Conservation (phyloP, 1,284 basidiomycete genomes). For the Ustilago curta region DNA sequence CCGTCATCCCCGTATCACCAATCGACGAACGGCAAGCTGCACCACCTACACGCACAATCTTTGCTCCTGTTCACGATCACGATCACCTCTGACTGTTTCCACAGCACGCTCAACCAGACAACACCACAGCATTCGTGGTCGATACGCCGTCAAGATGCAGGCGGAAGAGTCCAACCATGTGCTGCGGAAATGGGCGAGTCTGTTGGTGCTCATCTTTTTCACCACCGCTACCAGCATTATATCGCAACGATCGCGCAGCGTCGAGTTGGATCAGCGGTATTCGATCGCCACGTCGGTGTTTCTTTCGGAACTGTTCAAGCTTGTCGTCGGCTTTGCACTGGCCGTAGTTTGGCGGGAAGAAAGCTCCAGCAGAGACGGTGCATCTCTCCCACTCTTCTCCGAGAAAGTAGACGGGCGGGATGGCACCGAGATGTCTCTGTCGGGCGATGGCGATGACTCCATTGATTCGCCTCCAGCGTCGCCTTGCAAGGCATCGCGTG, state of each 20-base stretch:
- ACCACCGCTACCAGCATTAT: slow-evolving; percentile 41
- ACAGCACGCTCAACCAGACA: too few species aligned
- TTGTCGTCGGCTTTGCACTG: slow-evolving; percentile 22
- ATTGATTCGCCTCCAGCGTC: neutral
- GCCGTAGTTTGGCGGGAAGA: neutral
- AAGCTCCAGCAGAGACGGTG: neutral
- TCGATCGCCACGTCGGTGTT: slow-evolving; percentile 38
- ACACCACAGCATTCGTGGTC: neutral
- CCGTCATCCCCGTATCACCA: too few species aligned
- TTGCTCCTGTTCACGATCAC: too few species aligned
- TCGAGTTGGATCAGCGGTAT: slow-evolving; percentile 5
- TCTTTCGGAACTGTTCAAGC: slow-evolving; percentile 40
- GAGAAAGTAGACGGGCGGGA: slow-evolving; percentile 16
- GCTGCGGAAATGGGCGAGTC: slow-evolving; percentile 29
- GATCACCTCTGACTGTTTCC: too few species aligned
- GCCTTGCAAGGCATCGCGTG: neutral
- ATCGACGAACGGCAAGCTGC: too few species aligned
- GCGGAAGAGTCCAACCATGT: neutral
- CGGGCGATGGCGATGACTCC: neutral
- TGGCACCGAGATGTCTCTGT: neutral
- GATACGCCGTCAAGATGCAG: neutral
- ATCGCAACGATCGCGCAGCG: slow-evolving; percentile 33
- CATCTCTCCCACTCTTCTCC: slow-evolving; percentile 27
- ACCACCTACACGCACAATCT: too few species aligned
- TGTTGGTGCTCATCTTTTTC: slow-evolving; percentile 34